These are phyloP conservation scores for Auxenochlorella pyrenoidosa DNA, from an alignment of 139 green algal species.

Conservation along the genomic window DNA sequence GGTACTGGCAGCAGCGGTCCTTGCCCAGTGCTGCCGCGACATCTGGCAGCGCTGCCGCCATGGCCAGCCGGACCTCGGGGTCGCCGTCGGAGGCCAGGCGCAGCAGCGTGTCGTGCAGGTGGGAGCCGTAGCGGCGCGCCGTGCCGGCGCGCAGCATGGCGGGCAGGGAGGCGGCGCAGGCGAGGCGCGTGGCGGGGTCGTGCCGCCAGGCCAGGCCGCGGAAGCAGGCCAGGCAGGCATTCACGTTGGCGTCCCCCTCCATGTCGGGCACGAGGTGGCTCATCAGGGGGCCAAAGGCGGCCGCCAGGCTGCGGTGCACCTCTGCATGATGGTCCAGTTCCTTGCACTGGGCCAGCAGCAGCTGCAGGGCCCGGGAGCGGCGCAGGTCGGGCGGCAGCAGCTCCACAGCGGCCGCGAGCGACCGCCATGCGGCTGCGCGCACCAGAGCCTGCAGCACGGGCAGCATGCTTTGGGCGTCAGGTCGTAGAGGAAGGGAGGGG, in stretches of 20 bases:
- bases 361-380: conserved; percentile 26
- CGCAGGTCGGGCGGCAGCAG: conserved; percentile 52
- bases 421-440: conserved; percentile 39
- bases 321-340: conserved; percentile 62
- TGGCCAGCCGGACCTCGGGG: conserved; percentile 47
- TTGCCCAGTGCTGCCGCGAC: conserved; percentile 41
- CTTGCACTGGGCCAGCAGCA: conserved; percentile 60
- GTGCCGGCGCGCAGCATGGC: conserved; percentile 38
- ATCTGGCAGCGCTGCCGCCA: conserved; percentile 53
- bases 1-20: conserved; percentile 52
- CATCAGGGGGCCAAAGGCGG: conserved; percentile 53
- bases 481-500: not conserved
- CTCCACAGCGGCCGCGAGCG: conserved; percentile 49
- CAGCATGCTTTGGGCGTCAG: not conserved
- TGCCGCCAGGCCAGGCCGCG: conserved; percentile 53
- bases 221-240: conserved; percentile 57
- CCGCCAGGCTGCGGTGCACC: conserved; percentile 63
- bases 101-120: conserved; percentile 62
- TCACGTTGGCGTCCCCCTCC: conserved; percentile 49
- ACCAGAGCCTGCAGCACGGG: conserved; percentile 34
- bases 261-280: conserved; percentile 57
- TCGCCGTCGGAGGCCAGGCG: conserved; percentile 48
- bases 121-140: conserved; percentile 45
- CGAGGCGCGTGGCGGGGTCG: conserved; percentile 50
- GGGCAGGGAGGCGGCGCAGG: conserved; percentile 48